Evolutionary conservation across 2,329 filamentous ascomycete species (phyloP).

Genomic region (Fusarium sp.): DNA sequence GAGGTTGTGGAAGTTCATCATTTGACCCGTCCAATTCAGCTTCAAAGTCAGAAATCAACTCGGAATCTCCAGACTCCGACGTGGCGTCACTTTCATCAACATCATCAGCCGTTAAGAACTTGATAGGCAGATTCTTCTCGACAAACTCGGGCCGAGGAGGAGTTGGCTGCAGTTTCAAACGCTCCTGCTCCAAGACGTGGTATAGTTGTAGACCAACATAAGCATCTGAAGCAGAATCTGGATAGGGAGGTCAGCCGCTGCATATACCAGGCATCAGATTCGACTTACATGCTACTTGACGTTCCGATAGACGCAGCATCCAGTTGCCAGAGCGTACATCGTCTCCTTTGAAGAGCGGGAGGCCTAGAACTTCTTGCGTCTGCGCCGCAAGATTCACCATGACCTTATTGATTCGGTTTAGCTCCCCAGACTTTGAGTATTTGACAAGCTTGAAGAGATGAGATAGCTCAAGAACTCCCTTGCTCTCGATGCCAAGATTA

Average conservation of each 20-base stretch:
- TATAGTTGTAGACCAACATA: constrained; percentile 83
- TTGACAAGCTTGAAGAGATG: constrained; percentile 84
- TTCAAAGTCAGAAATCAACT: constrained; percentile 26
- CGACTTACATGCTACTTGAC: constrained; percentile 76
- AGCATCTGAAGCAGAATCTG: constrained; percentile 83
- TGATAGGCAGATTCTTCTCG: constrained; percentile 74
- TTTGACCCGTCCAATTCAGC: not conserved
- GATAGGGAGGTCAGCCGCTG: constrained; percentile 3
- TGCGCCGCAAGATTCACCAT: constrained; percentile 75
- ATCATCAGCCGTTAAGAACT: constrained; percentile 53
- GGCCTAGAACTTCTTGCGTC: constrained; percentile 74
- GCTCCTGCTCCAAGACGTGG: constrained; percentile 74
- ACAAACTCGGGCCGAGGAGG: constrained; percentile 77
- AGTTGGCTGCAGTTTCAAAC: constrained; percentile 72
- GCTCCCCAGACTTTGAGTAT: constrained; percentile 64
- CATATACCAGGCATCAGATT: not conserved
- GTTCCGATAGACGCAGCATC: constrained; percentile 68
- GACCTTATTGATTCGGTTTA: constrained; percentile 70
- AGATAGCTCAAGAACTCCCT: constrained; percentile 82
- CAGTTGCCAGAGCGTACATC: constrained; percentile 80
- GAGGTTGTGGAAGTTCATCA: not conserved
- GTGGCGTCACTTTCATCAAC: constrained; percentile 48
- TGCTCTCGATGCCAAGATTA: constrained; percentile 71
- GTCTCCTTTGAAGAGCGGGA: constrained; percentile 80
- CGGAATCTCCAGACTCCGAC: constrained; percentile 43